phyloP scores from a whole-genome alignment of 2,329 filamentous ascomycete genomes.

The Colletotrichum spaethianum region DNA sequence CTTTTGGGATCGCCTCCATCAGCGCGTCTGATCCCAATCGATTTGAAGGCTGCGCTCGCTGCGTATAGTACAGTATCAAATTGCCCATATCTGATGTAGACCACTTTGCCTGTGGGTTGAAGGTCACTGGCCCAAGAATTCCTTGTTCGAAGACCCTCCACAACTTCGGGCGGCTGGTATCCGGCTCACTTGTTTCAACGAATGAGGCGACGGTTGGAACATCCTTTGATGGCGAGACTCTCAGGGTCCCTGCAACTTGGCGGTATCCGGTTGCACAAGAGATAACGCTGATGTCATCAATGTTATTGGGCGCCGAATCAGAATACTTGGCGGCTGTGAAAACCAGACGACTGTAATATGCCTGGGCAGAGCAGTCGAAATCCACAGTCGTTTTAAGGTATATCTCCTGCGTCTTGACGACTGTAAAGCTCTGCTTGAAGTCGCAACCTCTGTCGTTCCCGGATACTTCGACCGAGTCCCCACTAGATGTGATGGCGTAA shows the following conservation, averaged over 20 bases:
- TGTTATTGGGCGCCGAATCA: not conserved
- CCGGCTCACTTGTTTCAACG: not conserved
- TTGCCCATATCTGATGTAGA: conserved; percentile 13
- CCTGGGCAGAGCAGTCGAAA: conserved; percentile 10
- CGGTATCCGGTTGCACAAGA: conserved; percentile 20
- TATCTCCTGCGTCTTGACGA: not conserved
- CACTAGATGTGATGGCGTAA: not conserved
- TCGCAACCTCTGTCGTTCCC: conserved; percentile 12
- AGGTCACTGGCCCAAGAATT: conserved; percentile 3
- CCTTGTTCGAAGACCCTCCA: conserved; percentile 21
- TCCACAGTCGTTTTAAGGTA: conserved; percentile 12
- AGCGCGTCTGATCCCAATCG: not conserved
- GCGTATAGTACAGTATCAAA: conserved; percentile 11
- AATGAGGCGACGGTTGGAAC: conserved; percentile 1
- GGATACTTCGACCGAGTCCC: not conserved
- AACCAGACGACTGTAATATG: conserved; percentile 11
- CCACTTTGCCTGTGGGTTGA: conserved; percentile 12
- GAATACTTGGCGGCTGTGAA: conserved; percentile 9
- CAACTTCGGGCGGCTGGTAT: not conserved
- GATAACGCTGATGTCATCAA: conserved; percentile 25
- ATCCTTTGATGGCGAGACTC: not conserved
- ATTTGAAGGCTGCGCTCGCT: not conserved
- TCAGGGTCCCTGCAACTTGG: not conserved
- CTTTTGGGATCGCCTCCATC: not conserved
- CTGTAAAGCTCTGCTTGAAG: conserved; percentile 11